Evolutionary conservation across 2,329 filamentous ascomycete species (phyloP).

Genomic region (Pestalotiopsis sp.): DNA sequence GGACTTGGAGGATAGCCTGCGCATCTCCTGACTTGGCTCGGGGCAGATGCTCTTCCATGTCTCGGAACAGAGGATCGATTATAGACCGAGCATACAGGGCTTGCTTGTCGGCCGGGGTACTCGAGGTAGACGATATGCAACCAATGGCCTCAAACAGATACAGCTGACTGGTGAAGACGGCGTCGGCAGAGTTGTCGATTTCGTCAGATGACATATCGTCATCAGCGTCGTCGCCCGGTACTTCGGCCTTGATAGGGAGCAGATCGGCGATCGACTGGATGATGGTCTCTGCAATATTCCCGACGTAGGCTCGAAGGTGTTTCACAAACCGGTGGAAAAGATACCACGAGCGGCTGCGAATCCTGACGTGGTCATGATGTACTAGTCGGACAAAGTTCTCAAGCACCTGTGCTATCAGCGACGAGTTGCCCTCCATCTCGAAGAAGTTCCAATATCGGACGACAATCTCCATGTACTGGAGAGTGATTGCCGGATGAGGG

Average conservation of each 20-base stretch:
- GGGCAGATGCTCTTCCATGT: constrained; percentile 78
- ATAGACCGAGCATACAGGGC: constrained; percentile 84
- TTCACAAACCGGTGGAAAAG: constrained; percentile 92
- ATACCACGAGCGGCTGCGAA: constrained; percentile 94
- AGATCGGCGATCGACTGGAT: constrained; percentile 89
- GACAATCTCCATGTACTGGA: constrained; percentile 98
- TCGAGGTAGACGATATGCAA: constrained; percentile 79
- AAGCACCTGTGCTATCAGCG: constrained; percentile 81
- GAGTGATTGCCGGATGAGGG: constrained; percentile 84
- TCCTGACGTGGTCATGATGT: constrained; percentile 83
- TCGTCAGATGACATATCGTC: constrained; percentile 96
- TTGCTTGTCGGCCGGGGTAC: constrained; percentile 81
- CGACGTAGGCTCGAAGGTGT: constrained; percentile 79
- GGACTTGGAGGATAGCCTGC: constrained; percentile 82
- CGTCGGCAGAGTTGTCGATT: constrained; percentile 85
- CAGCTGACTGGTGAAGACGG: constrained; percentile 86
- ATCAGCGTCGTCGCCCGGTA: constrained; percentile 74
- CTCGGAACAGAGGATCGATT: constrained; percentile 84
- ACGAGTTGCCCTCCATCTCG: constrained; percentile 66
- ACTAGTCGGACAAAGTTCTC: constrained; percentile 90
- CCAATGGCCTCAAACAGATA: constrained; percentile 95
- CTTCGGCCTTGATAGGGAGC: constrained; percentile 85
- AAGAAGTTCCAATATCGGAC: constrained; percentile 93
- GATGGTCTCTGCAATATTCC: constrained; percentile 86
- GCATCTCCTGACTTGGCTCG: constrained; percentile 79